Base-by-base conservation (phyloP, 176 grass and related monocot genomes). In the Puya raimondii region DNA sequence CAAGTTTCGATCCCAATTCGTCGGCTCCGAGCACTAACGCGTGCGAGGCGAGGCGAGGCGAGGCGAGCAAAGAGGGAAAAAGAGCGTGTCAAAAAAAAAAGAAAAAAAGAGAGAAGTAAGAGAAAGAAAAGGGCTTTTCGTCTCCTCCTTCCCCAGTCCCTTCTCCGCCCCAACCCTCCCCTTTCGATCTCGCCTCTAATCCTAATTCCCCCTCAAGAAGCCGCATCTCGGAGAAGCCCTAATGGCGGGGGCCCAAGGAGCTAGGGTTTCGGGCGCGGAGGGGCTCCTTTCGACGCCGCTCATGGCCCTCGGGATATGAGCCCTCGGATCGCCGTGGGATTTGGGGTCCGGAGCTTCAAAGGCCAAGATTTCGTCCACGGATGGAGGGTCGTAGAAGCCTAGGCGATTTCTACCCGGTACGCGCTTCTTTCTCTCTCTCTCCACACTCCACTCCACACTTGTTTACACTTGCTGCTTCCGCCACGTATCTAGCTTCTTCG, bases 311-410 rank as follows among this genome's bases (percentile, higher is more conserved):
- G 78, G 73, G 85, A 80, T 64, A 92, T 92, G 89, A 92, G 80
- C 85, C 51, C 76, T 73, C 73, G 80, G 75, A 82, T 74, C 73
- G 67, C 78, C 75, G 90, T 86, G 82, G 80, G 90, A 88, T 99
- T 91, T 99, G 80, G 82, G 95, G 87, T 99, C 90, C 68, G 69
- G 90, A 88, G 74, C 66, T 83, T 53, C 53, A 27, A 76, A 71
- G 76, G 68, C 48, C 70, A 42, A 67, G 73, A 86, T 74, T 73
- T 88, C 80, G 73, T 91, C 86, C 84, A 85, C 95, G 90, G 85
- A 99, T 99, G 95, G 95, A 90, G 95, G 84, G 95, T 79, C 85
- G 72, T 94, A 83, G 90, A 91, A 91, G 85, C 78, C n/a, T 76
- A 74, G 74, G 81, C 87, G 77, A 85, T 79, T 67, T 80, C 75